Base-by-base conservation (phyloP, 768 basidiomycete genomes). In the Leccinellum rugosiceps region DNA sequence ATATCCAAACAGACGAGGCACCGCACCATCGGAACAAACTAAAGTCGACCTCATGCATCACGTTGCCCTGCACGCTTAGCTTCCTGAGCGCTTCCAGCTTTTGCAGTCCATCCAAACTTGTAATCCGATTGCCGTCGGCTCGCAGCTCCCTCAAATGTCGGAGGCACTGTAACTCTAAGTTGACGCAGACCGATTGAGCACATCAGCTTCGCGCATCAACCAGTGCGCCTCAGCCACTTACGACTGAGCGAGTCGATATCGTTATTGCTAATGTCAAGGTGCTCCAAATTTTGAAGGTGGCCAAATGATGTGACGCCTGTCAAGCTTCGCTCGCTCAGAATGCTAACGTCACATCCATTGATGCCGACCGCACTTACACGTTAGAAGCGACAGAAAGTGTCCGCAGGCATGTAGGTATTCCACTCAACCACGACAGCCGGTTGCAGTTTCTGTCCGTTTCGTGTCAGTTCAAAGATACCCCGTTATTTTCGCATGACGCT, bases 191-290 rank as follows among this genome's bases (percentile, higher is more conserved):
- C 58, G 45, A 50, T 41, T 3, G 34, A 47, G 46, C 46, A 0
- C 48, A 43, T 38, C 57, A 44, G 15, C 41, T 25, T 47, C 13
- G 34, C 14, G 3, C 34, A 55, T 30, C 23, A 56, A 3, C 21
- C 32, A 30, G 3, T 32, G 15, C 21, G 13, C 48, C 14, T 51
- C 31, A 52, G 44, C 44, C 38, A 86, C 92, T 75, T 72, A 96
- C 92, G 92, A 50, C 79, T 82, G 56, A 98, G 77, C 8, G 91
- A 91, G 59, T 96, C 93, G 52, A 98, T 80, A 61, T 91, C 83
- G 72, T 98, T 98, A 66, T 84, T 72, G 71, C 92, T 94, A 59
- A 99, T 85, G 75, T 99, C 94, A 67, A 99, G 80, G 65, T 82
- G 84, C 74, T 94, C 92, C 43, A 99, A 80, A 69, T 92, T 90